Percentiles rank a stretch among this genome's conserved stretches.
These are phyloP conservation scores for Sarocladium strictum DNA, from an alignment of 2,329 filamentous ascomycete genomes.

Conservation along the genomic window DNA sequence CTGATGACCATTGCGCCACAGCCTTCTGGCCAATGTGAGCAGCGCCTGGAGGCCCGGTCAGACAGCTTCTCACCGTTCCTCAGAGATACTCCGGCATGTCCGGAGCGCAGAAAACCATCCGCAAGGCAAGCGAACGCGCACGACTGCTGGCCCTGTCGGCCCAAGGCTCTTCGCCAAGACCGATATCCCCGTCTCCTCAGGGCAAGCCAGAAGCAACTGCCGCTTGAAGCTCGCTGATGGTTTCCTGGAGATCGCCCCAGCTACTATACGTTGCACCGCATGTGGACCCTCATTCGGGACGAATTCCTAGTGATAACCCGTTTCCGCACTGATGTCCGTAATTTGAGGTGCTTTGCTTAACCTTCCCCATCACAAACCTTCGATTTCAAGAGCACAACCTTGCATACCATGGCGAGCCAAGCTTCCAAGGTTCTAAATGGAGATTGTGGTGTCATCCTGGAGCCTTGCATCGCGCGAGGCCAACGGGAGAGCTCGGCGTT, in stretches of 20 bases:
- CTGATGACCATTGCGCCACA: neutral
- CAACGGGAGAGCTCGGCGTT: neutral
- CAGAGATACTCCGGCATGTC: neutral
- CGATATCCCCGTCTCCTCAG: neutral
- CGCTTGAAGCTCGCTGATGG: slow-evolving; percentile 1
- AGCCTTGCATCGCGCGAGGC: neutral
- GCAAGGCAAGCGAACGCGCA: neutral
- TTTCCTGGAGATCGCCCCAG: slow-evolving; percentile 2
- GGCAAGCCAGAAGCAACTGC: neutral
- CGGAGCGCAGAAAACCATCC: neutral
- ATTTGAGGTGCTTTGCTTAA: neutral
- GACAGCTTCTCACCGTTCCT: neutral
- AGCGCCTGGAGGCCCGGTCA: neutral
- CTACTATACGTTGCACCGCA: slow-evolving; percentile 3
- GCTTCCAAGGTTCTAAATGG: neutral
- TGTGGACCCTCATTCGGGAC: neutral
- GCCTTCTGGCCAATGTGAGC: neutral
- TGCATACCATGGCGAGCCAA: neutral
- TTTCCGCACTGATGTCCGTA: slow-evolving; percentile 6
- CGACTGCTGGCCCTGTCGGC: neutral
- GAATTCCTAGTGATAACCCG: neutral
- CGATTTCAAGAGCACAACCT: neutral
- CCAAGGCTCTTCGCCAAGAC: neutral
- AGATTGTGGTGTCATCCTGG: neutral
- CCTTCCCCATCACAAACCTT: neutral